These are phyloP conservation scores for Aureobasidium sp. DNA, from an alignment of 2,329 filamentous ascomycete genomes.

Conservation along the genomic window DNA sequence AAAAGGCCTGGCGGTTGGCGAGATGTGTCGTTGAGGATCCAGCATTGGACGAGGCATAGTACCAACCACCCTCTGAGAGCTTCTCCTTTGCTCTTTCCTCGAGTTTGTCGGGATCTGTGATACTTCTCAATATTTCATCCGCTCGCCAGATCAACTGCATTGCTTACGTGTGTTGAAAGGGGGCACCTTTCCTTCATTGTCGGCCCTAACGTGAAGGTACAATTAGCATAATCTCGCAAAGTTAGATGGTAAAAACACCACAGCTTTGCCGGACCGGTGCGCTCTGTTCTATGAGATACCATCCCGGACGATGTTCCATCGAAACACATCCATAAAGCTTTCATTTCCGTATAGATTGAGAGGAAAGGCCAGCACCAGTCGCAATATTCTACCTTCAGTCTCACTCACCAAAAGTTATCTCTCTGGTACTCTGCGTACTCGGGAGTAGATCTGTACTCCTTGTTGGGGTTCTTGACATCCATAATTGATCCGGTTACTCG, in stretches of 20 bases:
- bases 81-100: constrained; percentile 49
- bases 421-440: constrained; percentile 48
- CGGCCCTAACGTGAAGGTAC: constrained; percentile 20
- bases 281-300: too few species aligned
- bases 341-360: too few species aligned
- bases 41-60: constrained; percentile 50
- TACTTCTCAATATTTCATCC: neutral
- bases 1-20: constrained; percentile 56
- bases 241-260: too few species aligned
- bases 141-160: too few species aligned
- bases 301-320: constrained; percentile 15
- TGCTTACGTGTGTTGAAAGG: constrained; percentile 44
- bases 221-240: too few species aligned
- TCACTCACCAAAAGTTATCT: constrained; percentile 39
- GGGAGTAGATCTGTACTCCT: constrained; percentile 40
- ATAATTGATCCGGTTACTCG: constrained; percentile 17
- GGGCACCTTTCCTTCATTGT: constrained; percentile 41
- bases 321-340: too few species aligned
- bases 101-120: constrained; percentile 46
- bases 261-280: too few species aligned
- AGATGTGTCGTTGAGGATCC: constrained; percentile 45
- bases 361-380: too few species aligned
- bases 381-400: too few species aligned
- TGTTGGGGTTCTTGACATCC: constrained; percentile 46
- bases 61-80: constrained; percentile 48